These are phyloP conservation scores for Clavispora asparagi DNA, from an alignment of 805 yeast genomes.

Conservation along the genomic window DNA sequence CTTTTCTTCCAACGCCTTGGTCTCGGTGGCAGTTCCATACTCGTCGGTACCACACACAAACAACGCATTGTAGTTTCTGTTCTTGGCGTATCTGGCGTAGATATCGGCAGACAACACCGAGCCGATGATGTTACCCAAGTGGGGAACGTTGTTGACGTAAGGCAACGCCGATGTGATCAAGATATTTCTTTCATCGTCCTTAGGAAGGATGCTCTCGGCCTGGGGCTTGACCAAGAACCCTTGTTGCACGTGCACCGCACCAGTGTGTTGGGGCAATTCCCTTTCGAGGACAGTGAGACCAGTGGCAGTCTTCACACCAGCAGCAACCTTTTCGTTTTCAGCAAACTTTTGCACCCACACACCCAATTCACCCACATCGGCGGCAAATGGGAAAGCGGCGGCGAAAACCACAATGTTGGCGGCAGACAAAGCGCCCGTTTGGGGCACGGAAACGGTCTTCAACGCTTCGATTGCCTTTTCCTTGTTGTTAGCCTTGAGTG, in stretches of 20 bases:
- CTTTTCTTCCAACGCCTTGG: conserved; percentile 93
- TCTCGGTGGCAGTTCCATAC: conserved; percentile 99
- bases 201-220: conserved; percentile 46
- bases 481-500: conserved; percentile 30
- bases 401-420: conserved; percentile 57
- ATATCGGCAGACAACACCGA: conserved; percentile 93
- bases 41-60: conserved; percentile 97
- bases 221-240: conserved; percentile 30
- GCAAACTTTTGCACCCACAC: conserved; percentile 43
- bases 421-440: conserved; percentile 33
- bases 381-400: conserved; percentile 44
- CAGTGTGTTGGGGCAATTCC: conserved; percentile 35
- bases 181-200: conserved; percentile 68
- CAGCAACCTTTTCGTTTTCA: conserved; percentile 31
- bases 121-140: conserved; percentile 94
- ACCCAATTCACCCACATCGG: conserved; percentile 9
- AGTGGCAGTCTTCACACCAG: conserved; percentile 44
- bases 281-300: conserved; percentile 41
- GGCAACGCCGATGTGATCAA: conserved; percentile 95
- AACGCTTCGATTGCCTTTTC: conserved; percentile 16
- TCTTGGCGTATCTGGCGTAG: conserved; percentile 82
- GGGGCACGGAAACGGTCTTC: conserved; percentile 8
- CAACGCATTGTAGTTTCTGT: conserved; percentile 81
- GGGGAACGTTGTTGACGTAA: conserved; percentile 97
- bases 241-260: conserved; percentile 26